phyloP scores from a whole-genome alignment of 345 rosid genomes.

The Excoecaria agallocha region DNA sequence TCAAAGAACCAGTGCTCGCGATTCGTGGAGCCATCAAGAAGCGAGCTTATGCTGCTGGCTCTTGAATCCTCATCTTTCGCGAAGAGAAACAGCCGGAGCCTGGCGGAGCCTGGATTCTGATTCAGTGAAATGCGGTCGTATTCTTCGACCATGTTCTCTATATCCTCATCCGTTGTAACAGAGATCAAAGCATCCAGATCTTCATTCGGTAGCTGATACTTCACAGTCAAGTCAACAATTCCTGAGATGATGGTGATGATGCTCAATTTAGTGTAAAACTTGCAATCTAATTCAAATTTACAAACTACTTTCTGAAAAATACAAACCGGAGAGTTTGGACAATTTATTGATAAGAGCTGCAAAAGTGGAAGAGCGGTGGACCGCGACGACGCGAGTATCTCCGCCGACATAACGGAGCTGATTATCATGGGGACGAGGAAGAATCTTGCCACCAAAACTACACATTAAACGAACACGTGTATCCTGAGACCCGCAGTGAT shows the following conservation, averaged over 20 bases:
- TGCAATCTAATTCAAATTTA: background rate
- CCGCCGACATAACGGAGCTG: constrained; percentile 95
- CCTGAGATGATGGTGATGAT: constrained; percentile 34
- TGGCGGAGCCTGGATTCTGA: constrained; percentile 68
- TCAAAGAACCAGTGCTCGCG: constrained; percentile 93
- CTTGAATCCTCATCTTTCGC: constrained; percentile 55
- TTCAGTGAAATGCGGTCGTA: constrained; percentile 73
- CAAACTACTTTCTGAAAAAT: background rate
- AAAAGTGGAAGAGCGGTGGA: constrained; percentile 64
- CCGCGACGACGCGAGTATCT: constrained; percentile 85
- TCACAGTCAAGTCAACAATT: constrained; percentile 55
- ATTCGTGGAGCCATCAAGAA: constrained; percentile 75
- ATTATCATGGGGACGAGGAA: constrained; percentile 94
- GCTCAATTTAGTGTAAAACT: background rate
- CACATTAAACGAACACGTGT: constrained; percentile 83
- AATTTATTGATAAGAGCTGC: constrained; percentile 62
- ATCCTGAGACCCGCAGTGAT: constrained; percentile 42
- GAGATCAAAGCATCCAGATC: constrained; percentile 96
- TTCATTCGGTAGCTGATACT: constrained; percentile 94
- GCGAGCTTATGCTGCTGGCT: constrained; percentile 75
- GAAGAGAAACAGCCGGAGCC: constrained; percentile 85
- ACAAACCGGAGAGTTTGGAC: constrained; percentile 68
- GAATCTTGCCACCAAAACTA: constrained; percentile 90
- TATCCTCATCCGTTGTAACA: constrained; percentile 88
- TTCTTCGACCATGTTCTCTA: constrained; percentile 97